Conservation (phyloP, 169 alveolate genomes). For the Plasmodium ovale region DNA sequence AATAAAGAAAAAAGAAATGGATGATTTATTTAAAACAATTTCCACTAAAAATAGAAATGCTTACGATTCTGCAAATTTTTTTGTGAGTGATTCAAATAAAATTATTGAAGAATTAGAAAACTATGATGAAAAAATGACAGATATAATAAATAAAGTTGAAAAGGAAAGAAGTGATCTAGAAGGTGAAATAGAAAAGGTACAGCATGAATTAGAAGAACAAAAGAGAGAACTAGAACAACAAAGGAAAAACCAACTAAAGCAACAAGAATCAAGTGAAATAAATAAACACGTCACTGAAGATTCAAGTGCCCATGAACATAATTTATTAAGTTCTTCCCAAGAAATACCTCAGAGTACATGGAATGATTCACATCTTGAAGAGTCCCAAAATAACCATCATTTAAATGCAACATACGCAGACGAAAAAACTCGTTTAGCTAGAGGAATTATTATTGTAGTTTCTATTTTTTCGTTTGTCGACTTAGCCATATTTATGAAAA, state of each 20-base stretch:
- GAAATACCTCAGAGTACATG: background rate
- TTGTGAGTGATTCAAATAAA: background rate
- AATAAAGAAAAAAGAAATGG: background rate
- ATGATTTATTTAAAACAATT: conserved; percentile 6
- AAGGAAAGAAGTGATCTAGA: no score
- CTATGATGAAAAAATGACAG: background rate
- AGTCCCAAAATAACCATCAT: background rate
- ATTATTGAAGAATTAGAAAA: background rate
- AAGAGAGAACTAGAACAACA: no score
- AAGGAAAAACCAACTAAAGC: no score
- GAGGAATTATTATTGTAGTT: background rate
- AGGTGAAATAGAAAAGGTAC: background rate
- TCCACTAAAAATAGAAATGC: background rate
- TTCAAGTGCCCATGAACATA: background rate
- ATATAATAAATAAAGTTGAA: background rate
- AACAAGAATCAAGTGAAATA: no score
- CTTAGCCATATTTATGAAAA: background rate
- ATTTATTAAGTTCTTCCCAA: background rate
- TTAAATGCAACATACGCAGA: background rate
- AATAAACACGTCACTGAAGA: background rate
- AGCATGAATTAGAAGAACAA: no score
- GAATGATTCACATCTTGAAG: background rate
- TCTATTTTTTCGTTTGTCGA: background rate
- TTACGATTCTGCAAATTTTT: background rate
- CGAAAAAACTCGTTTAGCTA: conserved; percentile 6